These are phyloP conservation scores for Cicer bijugum DNA, from an alignment of 306 rosid genomes.

Conservation along the genomic window DNA sequence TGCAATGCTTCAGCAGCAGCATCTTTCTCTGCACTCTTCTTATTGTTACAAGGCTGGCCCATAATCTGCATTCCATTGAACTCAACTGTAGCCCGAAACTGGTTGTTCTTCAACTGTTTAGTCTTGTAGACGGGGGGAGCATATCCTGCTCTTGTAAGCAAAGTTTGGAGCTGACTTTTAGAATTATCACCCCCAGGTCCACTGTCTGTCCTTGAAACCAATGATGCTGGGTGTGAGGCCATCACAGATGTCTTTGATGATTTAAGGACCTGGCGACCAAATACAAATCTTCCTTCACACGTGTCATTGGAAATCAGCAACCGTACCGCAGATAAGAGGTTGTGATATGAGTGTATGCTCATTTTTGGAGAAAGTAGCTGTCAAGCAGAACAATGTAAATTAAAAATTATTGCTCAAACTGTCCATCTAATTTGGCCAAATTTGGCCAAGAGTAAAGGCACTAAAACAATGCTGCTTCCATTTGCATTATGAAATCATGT, in stretches of 20 bases:
- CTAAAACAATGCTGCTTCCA: slow-evolving; percentile 25
- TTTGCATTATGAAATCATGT: slow-evolving; percentile 18
- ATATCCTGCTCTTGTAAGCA: slow-evolving; percentile 88
- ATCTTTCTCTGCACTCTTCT: slow-evolving; percentile 94
- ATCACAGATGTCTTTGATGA: slow-evolving; percentile 52
- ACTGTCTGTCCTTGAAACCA: slow-evolving; percentile 83
- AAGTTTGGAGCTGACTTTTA: slow-evolving; percentile 92
- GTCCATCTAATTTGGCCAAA: not conserved
- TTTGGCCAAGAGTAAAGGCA: slow-evolving; percentile 19
- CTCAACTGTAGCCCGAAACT: slow-evolving; percentile 74
- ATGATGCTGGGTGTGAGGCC: slow-evolving; percentile 50
- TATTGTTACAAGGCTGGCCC: slow-evolving; percentile 88
- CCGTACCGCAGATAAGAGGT: slow-evolving; percentile 78
- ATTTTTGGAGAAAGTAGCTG: slow-evolving; percentile 81
- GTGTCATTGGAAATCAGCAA: slow-evolving; percentile 66
- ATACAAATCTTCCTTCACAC: slow-evolving; percentile 76
- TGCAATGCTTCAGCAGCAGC: slow-evolving; percentile 95
- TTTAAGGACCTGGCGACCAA: slow-evolving; percentile 63
- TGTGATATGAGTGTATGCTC: slow-evolving; percentile 62
- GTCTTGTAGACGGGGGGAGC: slow-evolving; percentile 76
- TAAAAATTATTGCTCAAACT: not conserved
- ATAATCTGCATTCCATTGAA: slow-evolving; percentile 75
- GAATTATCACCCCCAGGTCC: slow-evolving; percentile 99
- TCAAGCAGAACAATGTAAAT: slow-evolving; percentile 35
- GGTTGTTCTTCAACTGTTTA: slow-evolving; percentile 65